Evolutionary conservation across 1,284 basidiomycete species (phyloP).

Genomic region (Cutaneotrichosporon daszewskae): DNA sequence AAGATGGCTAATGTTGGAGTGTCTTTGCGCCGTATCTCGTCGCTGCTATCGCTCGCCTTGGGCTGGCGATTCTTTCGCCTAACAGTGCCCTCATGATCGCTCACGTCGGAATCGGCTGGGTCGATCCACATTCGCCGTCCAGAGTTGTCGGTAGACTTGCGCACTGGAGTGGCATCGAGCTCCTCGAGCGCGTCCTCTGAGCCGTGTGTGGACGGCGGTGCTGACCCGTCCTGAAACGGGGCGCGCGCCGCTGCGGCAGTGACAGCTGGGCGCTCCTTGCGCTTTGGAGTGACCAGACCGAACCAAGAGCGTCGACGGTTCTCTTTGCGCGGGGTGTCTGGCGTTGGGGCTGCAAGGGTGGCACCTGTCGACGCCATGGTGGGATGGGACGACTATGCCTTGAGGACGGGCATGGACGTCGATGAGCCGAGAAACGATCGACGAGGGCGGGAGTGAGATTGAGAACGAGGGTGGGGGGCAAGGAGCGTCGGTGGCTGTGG

Average conservation of each 20-base stretch:
- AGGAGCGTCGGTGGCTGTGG: too few species aligned
- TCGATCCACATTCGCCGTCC: not conserved
- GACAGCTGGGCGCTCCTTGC: constrained; percentile 7
- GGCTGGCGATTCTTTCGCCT: constrained; percentile 19
- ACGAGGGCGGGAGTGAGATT: too few species aligned
- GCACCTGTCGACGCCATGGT: too few species aligned
- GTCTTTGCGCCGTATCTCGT: constrained; percentile 36
- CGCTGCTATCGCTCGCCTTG: constrained; percentile 22
- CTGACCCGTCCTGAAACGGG: not conserved
- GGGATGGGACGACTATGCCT: too few species aligned
- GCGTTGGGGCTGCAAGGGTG: too few species aligned
- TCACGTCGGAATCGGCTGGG: constrained; percentile 3
- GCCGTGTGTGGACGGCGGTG: not conserved
- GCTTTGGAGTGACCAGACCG: constrained; percentile 22
- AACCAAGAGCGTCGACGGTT: constrained; percentile 37
- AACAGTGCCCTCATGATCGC: constrained; percentile 20
- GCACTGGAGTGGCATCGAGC: constrained; percentile 11
- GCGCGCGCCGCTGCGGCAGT: too few species aligned
- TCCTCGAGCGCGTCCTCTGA: constrained; percentile 5
- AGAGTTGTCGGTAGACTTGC: not conserved
- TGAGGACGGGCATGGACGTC: too few species aligned
- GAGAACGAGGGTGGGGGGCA: too few species aligned
- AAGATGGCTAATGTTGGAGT: constrained; percentile 19
- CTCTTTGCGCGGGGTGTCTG: constrained; percentile 19
- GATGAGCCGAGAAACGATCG: too few species aligned